Evolutionary conservation across 2,329 filamentous ascomycete genomes (phyloP), one percentile per base, ranked within the genome.

Genomic region (Cladosporium sp.): DNA sequence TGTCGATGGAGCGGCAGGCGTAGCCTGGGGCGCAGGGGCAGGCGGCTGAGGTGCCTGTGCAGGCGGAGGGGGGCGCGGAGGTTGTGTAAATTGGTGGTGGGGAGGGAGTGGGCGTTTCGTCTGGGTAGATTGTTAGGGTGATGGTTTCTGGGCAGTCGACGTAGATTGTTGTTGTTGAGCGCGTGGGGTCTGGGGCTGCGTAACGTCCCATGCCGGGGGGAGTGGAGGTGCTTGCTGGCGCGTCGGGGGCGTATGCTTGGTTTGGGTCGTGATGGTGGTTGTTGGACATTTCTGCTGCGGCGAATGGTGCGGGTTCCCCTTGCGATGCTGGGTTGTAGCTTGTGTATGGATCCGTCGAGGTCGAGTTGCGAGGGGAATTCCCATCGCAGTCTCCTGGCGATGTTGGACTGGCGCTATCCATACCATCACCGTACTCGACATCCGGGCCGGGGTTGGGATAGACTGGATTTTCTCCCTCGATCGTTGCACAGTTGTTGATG

Each of bases 371-470:
- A 38, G 6, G 62, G 9, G 32, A 35, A 50, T 16, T n/a, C n/a
- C 53, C 53, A 29, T 69, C 65, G 50, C 67, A 69, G 12, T 59
- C 55, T 15, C 64, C 63, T 1, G 53, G 18, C 4, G 60, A 55
- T 3, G 59, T 39, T 3, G 59, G 39, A 29, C 59, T 62, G 2
- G 57, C 61, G 33, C 56, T 57, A 43, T 53, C 65, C 16, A 66
- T 56, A 3, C 62, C 64, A 40, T 63, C 63, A 4, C 61, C 69
- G 49, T 70, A 75, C 4, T 59, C 52, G 3, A 75, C 69, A 39
- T 68, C 65, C 1, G 57, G 53, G 0, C 72, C 72, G 13, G 72
- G 71, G 36, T 68, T 51, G 2, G 70, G 68, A 53, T 72, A 75
- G 3, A 72, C 60, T 7, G 65, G 61, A 43, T 71, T 67, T 1